Percentiles rank a stretch among this genome's conserved stretches.
Conservation (phyloP, 345 rosid species). For the Pugionium dolabratum region DNA sequence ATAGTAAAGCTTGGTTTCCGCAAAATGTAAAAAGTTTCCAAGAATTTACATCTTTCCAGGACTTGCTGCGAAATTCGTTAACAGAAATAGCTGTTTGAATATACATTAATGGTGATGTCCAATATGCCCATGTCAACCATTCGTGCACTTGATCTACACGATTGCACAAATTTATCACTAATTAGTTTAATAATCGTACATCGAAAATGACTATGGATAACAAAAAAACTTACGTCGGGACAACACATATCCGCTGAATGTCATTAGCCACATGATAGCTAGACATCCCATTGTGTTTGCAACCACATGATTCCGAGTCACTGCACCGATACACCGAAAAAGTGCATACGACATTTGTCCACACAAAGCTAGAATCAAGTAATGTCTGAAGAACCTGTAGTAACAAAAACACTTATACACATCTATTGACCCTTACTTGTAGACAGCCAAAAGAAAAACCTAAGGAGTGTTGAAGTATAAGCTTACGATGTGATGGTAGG, state of each 20-base stretch:
- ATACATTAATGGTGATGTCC: slow-evolving; percentile 73
- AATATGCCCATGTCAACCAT: slow-evolving; percentile 76
- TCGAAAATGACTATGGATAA: neutral
- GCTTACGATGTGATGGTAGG: slow-evolving; percentile 48
- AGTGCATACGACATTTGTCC: slow-evolving; percentile 50
- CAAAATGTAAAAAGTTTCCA: neutral
- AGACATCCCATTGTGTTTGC: slow-evolving; percentile 48
- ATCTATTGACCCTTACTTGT: neutral
- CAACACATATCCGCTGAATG: slow-evolving; percentile 50
- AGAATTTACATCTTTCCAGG: slow-evolving; percentile 49
- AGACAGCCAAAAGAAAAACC: neutral
- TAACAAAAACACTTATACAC: neutral
- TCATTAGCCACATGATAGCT: slow-evolving; percentile 39
- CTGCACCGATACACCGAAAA: slow-evolving; percentile 51
- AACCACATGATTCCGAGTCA: slow-evolving; percentile 47
- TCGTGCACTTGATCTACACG: slow-evolving; percentile 49
- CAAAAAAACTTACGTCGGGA: slow-evolving; percentile 42
- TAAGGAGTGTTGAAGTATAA: neutral
- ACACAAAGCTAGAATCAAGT: slow-evolving; percentile 38
- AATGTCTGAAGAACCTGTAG: slow-evolving; percentile 49
- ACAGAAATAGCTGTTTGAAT: slow-evolving; percentile 54
- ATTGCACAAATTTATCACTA: slow-evolving; percentile 19
- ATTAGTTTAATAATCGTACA: slow-evolving; percentile 1
- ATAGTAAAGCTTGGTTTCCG: neutral
- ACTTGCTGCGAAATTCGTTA: slow-evolving; percentile 57